phyloP scores from a whole-genome alignment of 306 rosid species.

The Quercus ilex region DNA sequence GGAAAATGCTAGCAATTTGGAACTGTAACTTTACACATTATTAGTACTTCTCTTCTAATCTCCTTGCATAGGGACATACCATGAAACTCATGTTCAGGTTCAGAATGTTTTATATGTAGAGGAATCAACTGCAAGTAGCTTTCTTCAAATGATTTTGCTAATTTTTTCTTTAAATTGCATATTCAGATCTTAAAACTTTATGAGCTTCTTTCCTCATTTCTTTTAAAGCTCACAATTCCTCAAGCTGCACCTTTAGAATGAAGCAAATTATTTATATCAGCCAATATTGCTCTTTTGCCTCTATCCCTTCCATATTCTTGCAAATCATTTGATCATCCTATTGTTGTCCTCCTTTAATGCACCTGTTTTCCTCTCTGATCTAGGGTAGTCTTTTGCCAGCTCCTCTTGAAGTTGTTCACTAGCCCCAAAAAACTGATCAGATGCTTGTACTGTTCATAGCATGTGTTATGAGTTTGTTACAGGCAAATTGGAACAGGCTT shows the following conservation, averaged over 20 bases:
- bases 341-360: no score
- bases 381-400: no score
- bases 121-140: not conserved
- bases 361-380: no score
- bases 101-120: not conserved
- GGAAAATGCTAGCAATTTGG: not conserved
- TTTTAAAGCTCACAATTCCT: conserved; percentile 84
- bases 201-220: conserved; percentile 58
- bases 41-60: not conserved
- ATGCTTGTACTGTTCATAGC: no score
- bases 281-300: conserved; percentile 32
- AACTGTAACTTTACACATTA: not conserved
- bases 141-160: conserved; percentile 20
- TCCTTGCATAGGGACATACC: not conserved
- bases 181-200: conserved; percentile 64
- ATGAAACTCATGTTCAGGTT: not conserved
- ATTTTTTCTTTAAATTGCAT: conserved; percentile 13
- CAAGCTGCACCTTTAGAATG: conserved; percentile 72
- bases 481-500: no score
- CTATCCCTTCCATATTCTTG: no score
- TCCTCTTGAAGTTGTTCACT: no score
- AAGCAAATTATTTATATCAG: conserved; percentile 77
- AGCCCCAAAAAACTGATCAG: no score
- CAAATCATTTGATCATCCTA: no score
- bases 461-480: no score